Conservation (phyloP, 139 green algal species). For the Choricystis sp. region DNA sequence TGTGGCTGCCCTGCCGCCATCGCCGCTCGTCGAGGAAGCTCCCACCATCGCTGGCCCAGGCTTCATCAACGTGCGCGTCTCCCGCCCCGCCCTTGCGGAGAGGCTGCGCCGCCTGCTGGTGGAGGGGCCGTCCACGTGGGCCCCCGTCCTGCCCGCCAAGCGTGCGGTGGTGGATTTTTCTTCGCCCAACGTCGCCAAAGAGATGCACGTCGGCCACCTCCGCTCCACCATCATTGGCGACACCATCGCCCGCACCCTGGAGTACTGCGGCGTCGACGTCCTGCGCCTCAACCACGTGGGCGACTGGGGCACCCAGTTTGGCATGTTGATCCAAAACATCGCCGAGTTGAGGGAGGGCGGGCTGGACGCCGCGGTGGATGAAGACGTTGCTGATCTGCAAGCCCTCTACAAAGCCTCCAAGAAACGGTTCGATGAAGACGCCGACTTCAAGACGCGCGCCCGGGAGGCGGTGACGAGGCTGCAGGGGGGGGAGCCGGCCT, state of each 20-base stretch:
- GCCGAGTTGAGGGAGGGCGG: conserved; percentile 39
- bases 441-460: conserved; percentile 85
- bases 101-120: conserved; percentile 18
- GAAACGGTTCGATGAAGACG: conserved; percentile 85
- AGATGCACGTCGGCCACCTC: conserved; percentile 98
- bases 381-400: conserved; percentile 60
- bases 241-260: conserved; percentile 53
- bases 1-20: conserved; percentile 42
- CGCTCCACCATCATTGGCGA: conserved; percentile 94
- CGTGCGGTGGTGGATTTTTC: conserved; percentile 86
- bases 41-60: conserved; percentile 71
- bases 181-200: conserved; percentile 97
- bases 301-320: conserved; percentile 99
- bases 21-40: conserved; percentile 27
- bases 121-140: conserved; percentile 22
- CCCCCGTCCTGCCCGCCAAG: conserved; percentile 16
- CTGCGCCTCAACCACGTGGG: conserved; percentile 92
- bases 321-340: conserved; percentile 94
- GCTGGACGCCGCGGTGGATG: conserved; percentile 29
- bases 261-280: conserved; percentile 76
- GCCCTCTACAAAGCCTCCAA: conserved; percentile 56
- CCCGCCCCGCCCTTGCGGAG: conserved; percentile 11
- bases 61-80: conserved; percentile 86
- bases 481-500: conserved; percentile 54
- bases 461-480: conserved; percentile 73